Conservation (phyloP, 495 filamentous ascomycete species). For the Cercophora newfieldiana region DNA sequence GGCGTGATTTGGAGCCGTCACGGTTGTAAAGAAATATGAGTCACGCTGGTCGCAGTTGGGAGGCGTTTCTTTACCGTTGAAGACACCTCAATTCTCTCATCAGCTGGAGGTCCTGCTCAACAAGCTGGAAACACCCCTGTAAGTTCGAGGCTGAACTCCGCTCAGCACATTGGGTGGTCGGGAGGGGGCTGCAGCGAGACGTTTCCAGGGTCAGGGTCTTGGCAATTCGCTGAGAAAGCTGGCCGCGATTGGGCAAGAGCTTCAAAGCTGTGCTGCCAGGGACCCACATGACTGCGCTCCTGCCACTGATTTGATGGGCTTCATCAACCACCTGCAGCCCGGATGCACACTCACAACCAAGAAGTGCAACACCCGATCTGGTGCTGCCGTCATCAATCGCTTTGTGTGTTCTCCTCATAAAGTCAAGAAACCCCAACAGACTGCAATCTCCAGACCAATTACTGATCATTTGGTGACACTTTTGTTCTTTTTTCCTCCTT, state of each 20-base stretch:
- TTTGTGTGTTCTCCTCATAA: neutral
- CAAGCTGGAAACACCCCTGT: slow-evolving; percentile 3
- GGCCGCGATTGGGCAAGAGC: neutral
- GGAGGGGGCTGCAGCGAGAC: slow-evolving; percentile 12
- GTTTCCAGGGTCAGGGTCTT: neutral
- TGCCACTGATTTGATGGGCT: neutral
- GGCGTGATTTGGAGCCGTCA: neutral
- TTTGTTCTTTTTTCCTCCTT: neutral
- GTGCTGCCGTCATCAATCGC: slow-evolving; percentile 1
- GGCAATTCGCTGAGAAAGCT: neutral
- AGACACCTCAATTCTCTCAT: neutral
- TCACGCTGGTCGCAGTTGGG: neutral
- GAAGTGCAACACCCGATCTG: slow-evolving; percentile 1
- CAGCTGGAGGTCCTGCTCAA: neutral
- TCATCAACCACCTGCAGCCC: slow-evolving; percentile 2
- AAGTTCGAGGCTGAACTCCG: slow-evolving; percentile 17
- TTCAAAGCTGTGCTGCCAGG: neutral
- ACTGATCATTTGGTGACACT: no score
- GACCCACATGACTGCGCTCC: neutral
- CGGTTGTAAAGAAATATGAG: neutral
- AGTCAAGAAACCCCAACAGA: neutral
- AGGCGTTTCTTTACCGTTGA: neutral
- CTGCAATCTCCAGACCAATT: no score
- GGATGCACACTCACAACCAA: neutral
- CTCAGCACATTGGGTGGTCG: slow-evolving; percentile 9